Evolutionary conservation across 2,329 filamentous ascomycete genomes (phyloP).

Genomic region (Trichoderma brevicompactum): DNA sequence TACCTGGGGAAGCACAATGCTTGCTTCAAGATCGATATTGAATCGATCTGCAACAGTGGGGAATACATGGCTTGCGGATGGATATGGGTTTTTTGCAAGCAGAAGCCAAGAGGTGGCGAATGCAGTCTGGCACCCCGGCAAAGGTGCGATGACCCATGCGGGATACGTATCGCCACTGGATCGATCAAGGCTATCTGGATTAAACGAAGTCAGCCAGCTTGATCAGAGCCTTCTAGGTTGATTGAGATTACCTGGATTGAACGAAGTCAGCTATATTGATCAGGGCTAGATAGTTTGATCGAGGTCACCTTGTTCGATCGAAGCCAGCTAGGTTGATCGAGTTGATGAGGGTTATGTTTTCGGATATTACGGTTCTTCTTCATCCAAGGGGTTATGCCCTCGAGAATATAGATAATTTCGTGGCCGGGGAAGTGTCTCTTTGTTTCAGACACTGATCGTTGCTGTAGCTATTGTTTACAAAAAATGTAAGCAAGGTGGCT

Average conservation of each 20-base stretch:
- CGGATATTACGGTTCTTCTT: slow-evolving; percentile 69
- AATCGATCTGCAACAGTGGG: slow-evolving; percentile 39
- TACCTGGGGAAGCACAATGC: slow-evolving; percentile 33
- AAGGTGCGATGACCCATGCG: slow-evolving; percentile 41
- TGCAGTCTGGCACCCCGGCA: slow-evolving; percentile 37
- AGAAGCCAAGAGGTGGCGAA: slow-evolving; percentile 43
- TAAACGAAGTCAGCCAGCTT: slow-evolving; percentile 44
- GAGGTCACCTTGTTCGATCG: too few species aligned
- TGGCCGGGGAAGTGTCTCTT: slow-evolving; percentile 56
- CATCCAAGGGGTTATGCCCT: slow-evolving; percentile 69
- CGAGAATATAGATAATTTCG: slow-evolving; percentile 70
- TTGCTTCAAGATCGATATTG: slow-evolving; percentile 36
- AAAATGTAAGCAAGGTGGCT: too few species aligned
- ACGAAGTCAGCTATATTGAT: too few species aligned
- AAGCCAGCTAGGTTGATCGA: too few species aligned
- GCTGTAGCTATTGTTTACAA: too few species aligned
- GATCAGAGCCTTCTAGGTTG: too few species aligned
- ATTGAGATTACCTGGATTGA: too few species aligned
- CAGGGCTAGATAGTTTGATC: too few species aligned
- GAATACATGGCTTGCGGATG: slow-evolving; percentile 34
- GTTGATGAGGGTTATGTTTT: too few species aligned
- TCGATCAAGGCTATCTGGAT: slow-evolving; percentile 29
- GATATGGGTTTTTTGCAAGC: slow-evolving; percentile 37
- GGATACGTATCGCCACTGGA: slow-evolving; percentile 35
- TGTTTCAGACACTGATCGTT: too few species aligned